These are phyloP conservation scores for Phalaenopsis hybrid DNA, from an alignment of 116 monocot species.

Conservation along the genomic window DNA sequence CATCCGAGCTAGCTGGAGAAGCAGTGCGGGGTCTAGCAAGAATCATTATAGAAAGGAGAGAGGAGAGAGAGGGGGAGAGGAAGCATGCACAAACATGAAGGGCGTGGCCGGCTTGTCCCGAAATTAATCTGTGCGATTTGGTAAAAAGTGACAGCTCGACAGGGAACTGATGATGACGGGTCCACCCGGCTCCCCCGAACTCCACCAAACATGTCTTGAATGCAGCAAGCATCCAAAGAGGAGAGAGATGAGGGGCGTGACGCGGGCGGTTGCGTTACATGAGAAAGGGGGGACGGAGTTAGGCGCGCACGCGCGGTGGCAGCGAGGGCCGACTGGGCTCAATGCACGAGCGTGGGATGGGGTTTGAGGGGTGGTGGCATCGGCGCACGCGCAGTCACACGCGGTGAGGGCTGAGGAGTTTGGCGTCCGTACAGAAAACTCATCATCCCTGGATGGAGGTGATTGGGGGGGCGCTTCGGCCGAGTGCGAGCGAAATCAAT, in stretches of 20 bases:
- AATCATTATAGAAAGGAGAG: constrained; percentile 12
- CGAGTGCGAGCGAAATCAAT: constrained; percentile 3
- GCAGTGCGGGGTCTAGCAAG: not conserved
- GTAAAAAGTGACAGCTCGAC: constrained; percentile 6
- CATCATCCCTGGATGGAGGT: not conserved
- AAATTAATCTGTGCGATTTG: not conserved
- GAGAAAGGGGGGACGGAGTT: not conserved
- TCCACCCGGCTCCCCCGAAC: not conserved
- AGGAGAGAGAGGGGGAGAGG: not conserved
- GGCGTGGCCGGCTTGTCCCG: not conserved
- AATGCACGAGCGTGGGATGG: not conserved
- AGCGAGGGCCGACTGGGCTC: not conserved
- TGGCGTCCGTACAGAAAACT: not conserved
- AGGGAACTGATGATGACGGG: constrained; percentile 1
- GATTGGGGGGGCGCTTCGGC: constrained; percentile 2
- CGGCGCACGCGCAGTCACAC: not conserved
- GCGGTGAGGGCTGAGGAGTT: not conserved
- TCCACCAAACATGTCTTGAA: not conserved
- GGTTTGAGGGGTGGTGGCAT: not conserved
- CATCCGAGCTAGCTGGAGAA: not conserved
- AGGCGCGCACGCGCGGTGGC: not conserved
- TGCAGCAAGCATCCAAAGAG: constrained; percentile 1
- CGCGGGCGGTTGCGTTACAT: not conserved
- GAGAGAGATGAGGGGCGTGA: not conserved
- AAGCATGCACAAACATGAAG: constrained; percentile 1